Base-by-base conservation (phyloP, 148 eudicot genomes). In the Beta vulgaris region DNA sequence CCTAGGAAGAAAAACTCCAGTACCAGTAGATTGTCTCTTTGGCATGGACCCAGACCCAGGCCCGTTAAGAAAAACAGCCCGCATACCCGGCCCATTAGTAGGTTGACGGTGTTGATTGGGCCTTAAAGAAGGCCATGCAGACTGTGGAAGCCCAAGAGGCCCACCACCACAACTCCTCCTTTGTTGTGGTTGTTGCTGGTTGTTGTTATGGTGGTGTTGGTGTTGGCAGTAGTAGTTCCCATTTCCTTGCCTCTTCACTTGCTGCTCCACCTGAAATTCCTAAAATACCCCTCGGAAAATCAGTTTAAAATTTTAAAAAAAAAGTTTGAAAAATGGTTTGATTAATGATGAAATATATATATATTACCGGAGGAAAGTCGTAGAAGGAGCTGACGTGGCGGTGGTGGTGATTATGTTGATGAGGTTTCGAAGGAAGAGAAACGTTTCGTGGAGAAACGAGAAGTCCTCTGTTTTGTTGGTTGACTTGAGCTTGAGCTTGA, bases 1-100 rank as follows among this genome's bases (percentile, higher is more conserved):
- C 34, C 96, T 87, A 19, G 98, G 98, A 2, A 93, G 44, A 62
- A 93, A 93, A 0, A 93, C 98, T 0, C 98, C 98, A 0, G 98
- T 93, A 1, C 98, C 98, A 4, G 87, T 82, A 0, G 92, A 88
- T 70, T 77, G 83, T 46, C 78, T 80, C 73, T 86, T 90, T 36
- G 71, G 58, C 29, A 57, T 36, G 14, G 62, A 49, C 25, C 75
- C 68, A 7, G 74, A 35, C 32, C 71, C 78, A 44, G 79, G 46
- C 16, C 86, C 83, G 43, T 84, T 81, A 0, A 54, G 74, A n/a
- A 44, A 71, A 14, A 74, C 39, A 19, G 79, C 58, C 8, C 78
- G 66, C 76, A 80, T 65, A 23, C 66, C 78, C 13, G 75, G 36
- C 21, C 71, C 82, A 16, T 69, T 43, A 16, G 16, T 53, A 0